These are phyloP conservation scores for Fusarium sp. DNA, from an alignment of 2,329 filamentous ascomycete species.

Conservation along the genomic window DNA sequence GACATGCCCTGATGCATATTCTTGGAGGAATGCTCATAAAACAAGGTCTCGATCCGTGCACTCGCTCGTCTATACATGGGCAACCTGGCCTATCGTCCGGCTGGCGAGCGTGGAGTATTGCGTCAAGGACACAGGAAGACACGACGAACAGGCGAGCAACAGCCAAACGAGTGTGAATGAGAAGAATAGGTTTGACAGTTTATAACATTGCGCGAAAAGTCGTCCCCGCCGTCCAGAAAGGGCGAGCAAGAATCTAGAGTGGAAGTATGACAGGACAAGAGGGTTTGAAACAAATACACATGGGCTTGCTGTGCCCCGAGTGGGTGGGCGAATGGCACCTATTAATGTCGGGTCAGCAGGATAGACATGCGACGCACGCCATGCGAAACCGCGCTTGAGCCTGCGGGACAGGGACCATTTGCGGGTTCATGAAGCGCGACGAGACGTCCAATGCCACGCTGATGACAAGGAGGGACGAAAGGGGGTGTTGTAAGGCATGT, in stretches of 20 bases:
- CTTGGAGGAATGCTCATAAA: constrained; percentile 37
- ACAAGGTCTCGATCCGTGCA: constrained; percentile 42
- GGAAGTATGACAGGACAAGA: constrained; percentile 35
- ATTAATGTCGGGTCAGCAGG: constrained; percentile 48
- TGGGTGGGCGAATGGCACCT: constrained; percentile 46
- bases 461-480: constrained; percentile 47
- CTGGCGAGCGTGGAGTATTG: constrained; percentile 31
- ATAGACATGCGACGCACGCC: constrained; percentile 45
- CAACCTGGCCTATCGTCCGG: constrained; percentile 45
- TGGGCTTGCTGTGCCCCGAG: constrained; percentile 37
- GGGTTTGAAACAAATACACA: constrained; percentile 47
- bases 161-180: constrained; percentile 43
- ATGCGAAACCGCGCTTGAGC: constrained; percentile 43
- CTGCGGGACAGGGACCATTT: constrained; percentile 42
- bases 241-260: constrained; percentile 37
- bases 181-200: constrained; percentile 32
- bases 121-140: constrained; percentile 29
- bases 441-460: constrained; percentile 48
- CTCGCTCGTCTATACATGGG: constrained; percentile 42
- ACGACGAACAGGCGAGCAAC: constrained; percentile 27
- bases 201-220: constrained; percentile 47
- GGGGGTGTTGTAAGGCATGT: constrained; percentile 39
- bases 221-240: constrained; percentile 45
- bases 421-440: constrained; percentile 40
- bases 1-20: constrained; percentile 42